Percentiles rank a stretch among this genome's conserved stretches.
phyloP scores from a whole-genome alignment of 2,329 filamentous ascomycete species.

The Nemania sp. region DNA sequence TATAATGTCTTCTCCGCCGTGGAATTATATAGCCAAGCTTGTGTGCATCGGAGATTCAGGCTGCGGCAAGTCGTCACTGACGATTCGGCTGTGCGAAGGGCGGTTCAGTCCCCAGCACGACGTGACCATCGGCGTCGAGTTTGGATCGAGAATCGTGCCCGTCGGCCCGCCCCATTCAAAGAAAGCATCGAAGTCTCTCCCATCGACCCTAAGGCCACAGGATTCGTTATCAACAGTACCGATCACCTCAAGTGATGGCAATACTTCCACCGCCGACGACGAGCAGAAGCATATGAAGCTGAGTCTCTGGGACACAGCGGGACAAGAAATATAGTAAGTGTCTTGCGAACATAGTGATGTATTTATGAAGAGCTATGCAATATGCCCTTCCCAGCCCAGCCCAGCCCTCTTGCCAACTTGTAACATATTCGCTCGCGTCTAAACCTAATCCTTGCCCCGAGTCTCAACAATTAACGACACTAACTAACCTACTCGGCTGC shows the following conservation, averaged over 20 bases:
- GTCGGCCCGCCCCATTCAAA: slow-evolving; percentile 76
- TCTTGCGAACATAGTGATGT: not conserved
- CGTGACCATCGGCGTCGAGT: slow-evolving; percentile 96
- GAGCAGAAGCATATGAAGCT: slow-evolving; percentile 84
- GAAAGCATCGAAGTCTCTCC: slow-evolving; percentile 32
- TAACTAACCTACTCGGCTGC: slow-evolving; percentile 8
- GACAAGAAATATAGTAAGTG: slow-evolving; percentile 81
- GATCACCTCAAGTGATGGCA: not conserved
- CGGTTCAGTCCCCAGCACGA: slow-evolving; percentile 94
- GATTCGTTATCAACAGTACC: slow-evolving; percentile 18
- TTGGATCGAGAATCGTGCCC: slow-evolving; percentile 88
- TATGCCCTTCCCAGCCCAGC: not conserved
- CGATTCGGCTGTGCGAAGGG: slow-evolving; percentile 93
- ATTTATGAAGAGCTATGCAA: not conserved
- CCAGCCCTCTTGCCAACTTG: not conserved
- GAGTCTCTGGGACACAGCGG: slow-evolving; percentile 92
- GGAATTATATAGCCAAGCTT: slow-evolving; percentile 99
- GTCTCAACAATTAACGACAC: too few species aligned
- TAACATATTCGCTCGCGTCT: too few species aligned
- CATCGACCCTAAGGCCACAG: slow-evolving; percentile 26
- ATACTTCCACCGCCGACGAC: slow-evolving; percentile 14
- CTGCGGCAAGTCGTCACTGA: slow-evolving; percentile 92
- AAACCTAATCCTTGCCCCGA: too few species aligned
- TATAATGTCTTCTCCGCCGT: slow-evolving; percentile 68
- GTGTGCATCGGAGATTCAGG: slow-evolving; percentile 97